Evolutionary conservation across 805 yeast species (phyloP), one percentile per base, ranked within the genome.

Genomic region (Saturnispora halmiae): DNA sequence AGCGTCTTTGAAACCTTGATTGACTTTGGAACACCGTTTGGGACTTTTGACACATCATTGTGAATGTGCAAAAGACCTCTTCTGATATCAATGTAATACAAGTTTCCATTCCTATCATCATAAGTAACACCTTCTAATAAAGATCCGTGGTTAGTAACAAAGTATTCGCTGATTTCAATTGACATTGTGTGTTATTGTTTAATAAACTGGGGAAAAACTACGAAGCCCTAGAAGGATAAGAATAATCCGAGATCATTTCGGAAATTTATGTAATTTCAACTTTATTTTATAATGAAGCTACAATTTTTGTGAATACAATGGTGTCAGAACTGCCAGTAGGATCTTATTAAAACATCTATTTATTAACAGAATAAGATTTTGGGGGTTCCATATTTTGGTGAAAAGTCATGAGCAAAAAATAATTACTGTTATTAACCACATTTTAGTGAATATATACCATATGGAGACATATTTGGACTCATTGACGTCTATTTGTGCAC

Each of bases 121-220:
- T 77, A 80, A 2, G 82, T 72, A 49, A 79, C 63, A 14, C 88
- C 88, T 54, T 82, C 92, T 7, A 77, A 63, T 4, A 82, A 62
- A 41, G 81, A 46, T 40, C 70, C 75, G 44, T 42, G 50, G 33
- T 55, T 50, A n/a, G 43, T 38, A 31, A 60, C 46, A 31, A 54
- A 57, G 15, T 60, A 54, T 53, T 24, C 38, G 5, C 35, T 26
- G 16, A 40, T 41, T 27, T 15, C 30, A 22, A 35, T 34, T 20
- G 32, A 22, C 39, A 34, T 40, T 15, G 31, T 38, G 11, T 24
- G n/a, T n/a, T n/a, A n/a, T n/a, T n/a, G n/a, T n/a, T n/a, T n/a
- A n/a, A n/a, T n/a, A n/a, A n/a, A 22, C 26, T 7, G 26, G 10
- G 10, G 26, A 22, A 27, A 15, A 27, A 27, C 4, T 27, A 27